These are phyloP conservation scores for Lachnellula cervina DNA, from an alignment of 2,329 filamentous ascomycete genomes.

Conservation along the genomic window DNA sequence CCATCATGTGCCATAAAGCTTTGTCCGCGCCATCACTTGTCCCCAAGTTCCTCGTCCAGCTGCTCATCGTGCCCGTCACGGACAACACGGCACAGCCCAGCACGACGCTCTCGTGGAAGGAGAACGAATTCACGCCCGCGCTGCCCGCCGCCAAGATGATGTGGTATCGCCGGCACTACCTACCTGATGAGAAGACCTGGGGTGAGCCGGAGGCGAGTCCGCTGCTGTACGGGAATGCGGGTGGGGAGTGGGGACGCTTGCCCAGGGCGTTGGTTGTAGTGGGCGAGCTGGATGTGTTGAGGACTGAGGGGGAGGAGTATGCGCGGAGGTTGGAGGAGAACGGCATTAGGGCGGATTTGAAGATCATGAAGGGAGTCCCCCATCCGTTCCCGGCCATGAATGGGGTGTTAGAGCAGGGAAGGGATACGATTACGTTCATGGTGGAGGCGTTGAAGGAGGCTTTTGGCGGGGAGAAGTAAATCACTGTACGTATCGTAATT, in stretches of 20 bases:
- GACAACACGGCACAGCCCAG: slow-evolving; percentile 49
- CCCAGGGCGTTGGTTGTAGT: slow-evolving; percentile 49
- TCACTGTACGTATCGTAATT: no score
- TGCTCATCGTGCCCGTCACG: slow-evolving; percentile 53
- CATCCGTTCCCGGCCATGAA: slow-evolving; percentile 58
- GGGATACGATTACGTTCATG: slow-evolving; percentile 42
- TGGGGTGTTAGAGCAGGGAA: slow-evolving; percentile 46
- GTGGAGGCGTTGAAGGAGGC: slow-evolving; percentile 20
- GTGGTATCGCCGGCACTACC: slow-evolving; percentile 55
- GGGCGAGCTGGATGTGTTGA: slow-evolving; percentile 52
- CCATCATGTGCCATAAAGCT: slow-evolving; percentile 48
- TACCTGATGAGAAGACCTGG: slow-evolving; percentile 44
- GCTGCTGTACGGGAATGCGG: slow-evolving; percentile 43
- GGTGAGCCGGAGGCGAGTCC: slow-evolving; percentile 49
- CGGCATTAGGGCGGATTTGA: slow-evolving; percentile 44
- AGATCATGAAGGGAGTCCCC: slow-evolving; percentile 50
- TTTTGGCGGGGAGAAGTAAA: slow-evolving; percentile 11
- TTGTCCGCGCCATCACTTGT: slow-evolving; percentile 21
- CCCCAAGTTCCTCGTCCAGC: slow-evolving; percentile 41
- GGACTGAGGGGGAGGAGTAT: slow-evolving; percentile 49
- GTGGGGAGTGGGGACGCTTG: slow-evolving; percentile 38
- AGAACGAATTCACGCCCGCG: slow-evolving; percentile 47
- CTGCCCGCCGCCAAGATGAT: slow-evolving; percentile 54
- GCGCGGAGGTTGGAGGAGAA: slow-evolving; percentile 42
- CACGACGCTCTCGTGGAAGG: slow-evolving; percentile 44